These are phyloP conservation scores for Colletotrichum aenigma DNA, from an alignment of 2,329 filamentous ascomycete species.

Conservation along the genomic window DNA sequence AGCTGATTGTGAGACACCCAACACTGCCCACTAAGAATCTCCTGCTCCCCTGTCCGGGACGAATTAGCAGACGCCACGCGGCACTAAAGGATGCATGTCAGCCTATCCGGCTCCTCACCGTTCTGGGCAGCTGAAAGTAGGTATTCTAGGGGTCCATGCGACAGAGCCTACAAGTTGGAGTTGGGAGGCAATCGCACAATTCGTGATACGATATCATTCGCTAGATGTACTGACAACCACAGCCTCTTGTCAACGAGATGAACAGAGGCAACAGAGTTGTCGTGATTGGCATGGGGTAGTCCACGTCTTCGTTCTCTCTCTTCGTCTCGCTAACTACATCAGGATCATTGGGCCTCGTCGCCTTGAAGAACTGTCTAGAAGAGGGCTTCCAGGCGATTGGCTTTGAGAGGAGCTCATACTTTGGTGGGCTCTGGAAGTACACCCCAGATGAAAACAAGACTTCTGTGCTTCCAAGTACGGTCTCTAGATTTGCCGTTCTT, in stretches of 20 bases:
- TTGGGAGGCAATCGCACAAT: background rate
- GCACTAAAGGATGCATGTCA: background rate
- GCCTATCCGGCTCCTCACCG: background rate
- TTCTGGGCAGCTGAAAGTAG: background rate
- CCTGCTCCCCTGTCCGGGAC: background rate
- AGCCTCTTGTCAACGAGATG: background rate
- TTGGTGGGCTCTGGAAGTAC: constrained; percentile 49
- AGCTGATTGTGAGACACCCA: background rate
- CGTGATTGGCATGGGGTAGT: constrained; percentile 29
- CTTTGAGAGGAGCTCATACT: constrained; percentile 43
- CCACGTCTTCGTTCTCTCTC: background rate
- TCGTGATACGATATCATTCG: background rate
- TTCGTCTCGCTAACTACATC: background rate
- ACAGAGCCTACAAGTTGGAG: background rate
- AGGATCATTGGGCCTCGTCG: constrained; percentile 41
- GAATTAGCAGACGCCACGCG: background rate
- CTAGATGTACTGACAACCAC: background rate
- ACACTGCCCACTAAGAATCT: background rate
- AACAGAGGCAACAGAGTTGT: constrained; percentile 19
- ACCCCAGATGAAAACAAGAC: constrained; percentile 38
- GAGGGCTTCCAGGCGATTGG: constrained; percentile 47
- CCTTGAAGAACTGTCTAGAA: constrained; percentile 47
- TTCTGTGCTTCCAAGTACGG: constrained; percentile 35
- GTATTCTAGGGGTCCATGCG: background rate
- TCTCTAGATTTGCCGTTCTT: background rate